Evolutionary conservation across 2,329 filamentous ascomycete genomes (phyloP), one percentile per base, ranked within the genome.

Genomic region (Talaromyces sp.): DNA sequence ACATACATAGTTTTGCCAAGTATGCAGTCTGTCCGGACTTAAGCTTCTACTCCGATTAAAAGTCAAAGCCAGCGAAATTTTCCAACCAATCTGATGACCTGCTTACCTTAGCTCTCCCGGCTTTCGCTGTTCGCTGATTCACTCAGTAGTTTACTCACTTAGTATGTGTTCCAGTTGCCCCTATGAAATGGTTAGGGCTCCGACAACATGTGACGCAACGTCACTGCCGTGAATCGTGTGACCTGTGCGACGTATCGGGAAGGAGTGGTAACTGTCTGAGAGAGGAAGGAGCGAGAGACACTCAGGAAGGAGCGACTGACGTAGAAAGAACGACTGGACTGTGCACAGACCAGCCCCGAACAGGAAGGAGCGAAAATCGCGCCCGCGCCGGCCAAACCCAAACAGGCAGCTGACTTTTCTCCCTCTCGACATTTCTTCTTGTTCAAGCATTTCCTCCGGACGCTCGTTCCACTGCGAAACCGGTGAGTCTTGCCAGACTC

Each of bases 361-460:
- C 41, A 61, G 59, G 59, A 47, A 61, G 59, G 59, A 61, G 59
- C 27, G 16, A 16, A 16, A 61, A 24, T 27, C 0, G 2, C 5
- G 27, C 10, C 56, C 22, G 6, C 11, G 27, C 14, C 35, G 14
- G 48, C 58, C 41, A 62, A 41, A 22, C 63, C 58, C 48, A 41
- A 62, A 60, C 10, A 65, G 63, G 63, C 48, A 65, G 63, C 57
- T 57, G 59, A 41, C n/a, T 48, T 22, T 13, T 37, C 9, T 14
- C 3, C 24, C 47, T 50, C 47, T n/a, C 16, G 10, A 35, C 8
- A n/a, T 35, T 56, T 56, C 52, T 56, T 22, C 52, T 56, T 22
- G 52, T 56, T 56, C 52, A 33, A 56, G 52, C 37, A 56, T 56
- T 56, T 56, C 52, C 52, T 56, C 52, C 52, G 52, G 52, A 22